phyloP scores from a whole-genome alignment of 1,284 basidiomycete genomes.

The Marasmius fiardii region DNA sequence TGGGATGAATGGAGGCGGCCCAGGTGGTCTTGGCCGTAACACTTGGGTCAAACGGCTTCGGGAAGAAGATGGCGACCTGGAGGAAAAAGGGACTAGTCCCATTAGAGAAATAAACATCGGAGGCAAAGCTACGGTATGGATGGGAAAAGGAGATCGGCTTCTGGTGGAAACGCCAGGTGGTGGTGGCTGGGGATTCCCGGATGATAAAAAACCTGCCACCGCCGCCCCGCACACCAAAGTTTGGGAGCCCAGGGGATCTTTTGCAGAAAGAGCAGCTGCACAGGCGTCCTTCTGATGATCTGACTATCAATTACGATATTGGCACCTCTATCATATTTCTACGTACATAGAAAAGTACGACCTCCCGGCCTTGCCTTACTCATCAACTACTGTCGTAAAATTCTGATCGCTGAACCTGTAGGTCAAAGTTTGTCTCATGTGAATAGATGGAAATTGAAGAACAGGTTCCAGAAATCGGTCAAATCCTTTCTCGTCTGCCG shows the following conservation, averaged over 20 bases:
- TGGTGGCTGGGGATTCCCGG: slow-evolving; percentile 78
- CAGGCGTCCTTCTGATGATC: slow-evolving; percentile 60
- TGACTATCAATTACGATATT: neutral
- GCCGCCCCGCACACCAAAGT: slow-evolving; percentile 34
- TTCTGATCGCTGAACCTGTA: no score
- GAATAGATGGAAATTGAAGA: no score
- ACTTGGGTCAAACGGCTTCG: slow-evolving; percentile 85
- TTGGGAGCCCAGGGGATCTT: slow-evolving; percentile 74
- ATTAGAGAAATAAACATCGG: slow-evolving; percentile 82
- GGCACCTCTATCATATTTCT: neutral
- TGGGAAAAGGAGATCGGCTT: slow-evolving; percentile 82
- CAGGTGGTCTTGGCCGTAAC: slow-evolving; percentile 78
- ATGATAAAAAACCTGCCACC: slow-evolving; percentile 29
- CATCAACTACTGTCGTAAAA: no score
- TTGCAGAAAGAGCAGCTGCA: slow-evolving; percentile 67
- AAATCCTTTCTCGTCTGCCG: no score
- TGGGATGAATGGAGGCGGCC: slow-evolving; percentile 83
- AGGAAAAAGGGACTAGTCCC: slow-evolving; percentile 25
- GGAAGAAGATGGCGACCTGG: slow-evolving; percentile 65
- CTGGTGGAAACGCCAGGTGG: slow-evolving; percentile 91
- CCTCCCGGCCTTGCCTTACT: no score
- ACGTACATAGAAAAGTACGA: neutral
- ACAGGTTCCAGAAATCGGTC: no score
- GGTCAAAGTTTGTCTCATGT: no score
- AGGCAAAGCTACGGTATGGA: slow-evolving; percentile 86